phyloP scores from a whole-genome alignment of 192 early-diverging fungal species.

The Coemansia sp. region DNA sequence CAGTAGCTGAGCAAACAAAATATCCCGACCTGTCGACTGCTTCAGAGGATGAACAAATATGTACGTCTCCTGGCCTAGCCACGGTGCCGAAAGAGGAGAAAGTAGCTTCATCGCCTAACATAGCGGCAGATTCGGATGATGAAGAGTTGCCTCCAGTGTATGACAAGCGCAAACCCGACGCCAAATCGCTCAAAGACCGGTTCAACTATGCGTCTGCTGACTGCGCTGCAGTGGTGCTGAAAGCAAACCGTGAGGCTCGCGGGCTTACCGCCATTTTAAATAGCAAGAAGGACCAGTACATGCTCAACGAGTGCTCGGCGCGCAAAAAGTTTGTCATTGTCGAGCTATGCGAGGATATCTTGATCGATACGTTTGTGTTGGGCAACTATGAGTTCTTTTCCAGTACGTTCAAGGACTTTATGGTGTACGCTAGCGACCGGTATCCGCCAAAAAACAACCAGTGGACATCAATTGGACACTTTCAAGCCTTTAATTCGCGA shows the following conservation, averaged over 20 bases:
- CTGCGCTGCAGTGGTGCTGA: constrained; percentile 88
- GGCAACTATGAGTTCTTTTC: constrained; percentile 98
- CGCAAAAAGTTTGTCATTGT: constrained; percentile 79
- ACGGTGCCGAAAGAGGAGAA: background rate
- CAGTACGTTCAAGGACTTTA: constrained; percentile 86
- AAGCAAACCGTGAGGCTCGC: constrained; percentile 81
- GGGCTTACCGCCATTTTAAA: constrained; percentile 79
- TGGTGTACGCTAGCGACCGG: constrained; percentile 70
- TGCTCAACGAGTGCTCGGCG: constrained; percentile 88
- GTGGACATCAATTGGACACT: constrained; percentile 83
- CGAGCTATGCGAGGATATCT: constrained; percentile 91
- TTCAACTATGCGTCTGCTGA: constrained; percentile 95
- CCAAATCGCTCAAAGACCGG: constrained; percentile 73
- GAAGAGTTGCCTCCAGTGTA: background rate
- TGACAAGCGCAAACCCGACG: constrained; percentile 13
- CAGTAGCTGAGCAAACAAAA: too few species aligned
- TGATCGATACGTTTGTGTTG: constrained; percentile 84
- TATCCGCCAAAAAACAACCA: constrained; percentile 74
- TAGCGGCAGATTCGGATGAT: background rate
- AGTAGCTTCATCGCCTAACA: background rate
- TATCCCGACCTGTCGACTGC: background rate
- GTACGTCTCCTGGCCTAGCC: background rate
- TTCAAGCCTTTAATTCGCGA: constrained; percentile 81
- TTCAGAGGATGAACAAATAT: background rate
- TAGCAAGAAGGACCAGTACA: constrained; percentile 92